A percentile compares a stretch with the other conserved stretches of the same genome.
Evolutionary conservation across 495 filamentous ascomycete species (phyloP).

Genomic region (Filosporella fistucella): DNA sequence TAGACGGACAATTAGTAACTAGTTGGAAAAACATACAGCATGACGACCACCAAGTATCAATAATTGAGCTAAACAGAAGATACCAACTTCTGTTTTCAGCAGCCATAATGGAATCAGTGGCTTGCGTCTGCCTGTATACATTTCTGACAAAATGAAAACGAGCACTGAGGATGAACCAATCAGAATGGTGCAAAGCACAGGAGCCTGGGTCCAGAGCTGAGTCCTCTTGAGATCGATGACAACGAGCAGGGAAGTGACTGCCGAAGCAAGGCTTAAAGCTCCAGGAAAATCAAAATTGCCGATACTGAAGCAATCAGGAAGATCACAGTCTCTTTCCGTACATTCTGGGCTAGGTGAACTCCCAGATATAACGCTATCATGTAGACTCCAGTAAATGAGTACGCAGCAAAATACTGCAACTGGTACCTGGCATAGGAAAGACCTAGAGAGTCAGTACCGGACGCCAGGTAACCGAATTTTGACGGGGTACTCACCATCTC

Average conservation of each 20-base stretch:
- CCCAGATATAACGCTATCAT: background rate
- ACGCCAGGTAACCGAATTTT: background rate
- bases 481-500: conserved; percentile 45
- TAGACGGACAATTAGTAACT: conserved; percentile 2
- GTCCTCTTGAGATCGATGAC: conserved; percentile 44
- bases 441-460: conserved; percentile 16
- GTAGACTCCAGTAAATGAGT: conserved; percentile 14
- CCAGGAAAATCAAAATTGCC: conserved; percentile 36
- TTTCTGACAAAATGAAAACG: conserved; percentile 24
- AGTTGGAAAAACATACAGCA: conserved; percentile 40
- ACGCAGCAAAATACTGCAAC: conserved; percentile 22
- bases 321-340: conserved; percentile 20
- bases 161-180: conserved; percentile 9
- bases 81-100: conserved; percentile 35
- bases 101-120: conserved; percentile 29
- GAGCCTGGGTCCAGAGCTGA: conserved; percentile 14
- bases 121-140: conserved; percentile 17
- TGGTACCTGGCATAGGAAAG: conserved; percentile 29
- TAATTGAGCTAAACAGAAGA: conserved; percentile 47
- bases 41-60: conserved; percentile 52
- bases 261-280: conserved; percentile 40
- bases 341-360: too few relatives aligned
- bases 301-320: conserved; percentile 30
- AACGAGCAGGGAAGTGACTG: conserved; percentile 45
- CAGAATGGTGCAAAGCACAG: conserved; percentile 8